These are phyloP conservation scores for Kwoniella sp. DNA, from an alignment of 768 basidiomycete species.

Conservation along the genomic window DNA sequence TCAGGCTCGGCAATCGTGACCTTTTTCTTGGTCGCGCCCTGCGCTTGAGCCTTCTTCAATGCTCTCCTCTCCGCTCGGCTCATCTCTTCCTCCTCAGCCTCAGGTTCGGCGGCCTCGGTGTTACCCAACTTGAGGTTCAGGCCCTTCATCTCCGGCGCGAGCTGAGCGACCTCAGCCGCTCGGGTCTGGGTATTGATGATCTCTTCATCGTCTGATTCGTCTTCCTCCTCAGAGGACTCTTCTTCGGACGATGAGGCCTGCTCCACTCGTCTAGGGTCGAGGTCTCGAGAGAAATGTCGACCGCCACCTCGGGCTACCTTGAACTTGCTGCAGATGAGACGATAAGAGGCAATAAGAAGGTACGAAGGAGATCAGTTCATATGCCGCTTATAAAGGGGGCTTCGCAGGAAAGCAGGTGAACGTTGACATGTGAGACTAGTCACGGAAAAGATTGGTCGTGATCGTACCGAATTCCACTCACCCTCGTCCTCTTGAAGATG, in stretches of 20 bases:
- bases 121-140: conserved; percentile 56
- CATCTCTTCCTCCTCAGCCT: conserved; percentile 59
- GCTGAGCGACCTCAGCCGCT: conserved; percentile 52
- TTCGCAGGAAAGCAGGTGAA: too few relatives aligned
- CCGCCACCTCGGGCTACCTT: conserved; percentile 88
- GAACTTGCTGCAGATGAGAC: conserved; percentile 70
- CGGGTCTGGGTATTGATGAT: conserved; percentile 27
- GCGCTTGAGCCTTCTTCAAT: conserved; percentile 76
- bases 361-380: conserved; percentile 4
- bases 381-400: too few relatives aligned
- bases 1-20: conserved; percentile 48
- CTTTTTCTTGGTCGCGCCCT: conserved; percentile 40
- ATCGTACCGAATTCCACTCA: conserved; percentile 29
- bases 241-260: conserved; percentile 23
- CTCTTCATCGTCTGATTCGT: conserved; percentile 56
- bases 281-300: conserved; percentile 70
- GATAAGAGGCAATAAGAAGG: not conserved
- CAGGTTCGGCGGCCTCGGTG: conserved; percentile 40
- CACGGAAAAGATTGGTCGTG: not conserved
- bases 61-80: conserved; percentile 73
- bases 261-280: conserved; percentile 35
- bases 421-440: not conserved
- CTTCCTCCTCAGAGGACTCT: conserved; percentile 39
- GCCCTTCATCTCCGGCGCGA: conserved; percentile 48
- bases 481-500: conserved; percentile 52